Conservation (phyloP, 163 green algal species). For the Volvox carteri region DNA sequence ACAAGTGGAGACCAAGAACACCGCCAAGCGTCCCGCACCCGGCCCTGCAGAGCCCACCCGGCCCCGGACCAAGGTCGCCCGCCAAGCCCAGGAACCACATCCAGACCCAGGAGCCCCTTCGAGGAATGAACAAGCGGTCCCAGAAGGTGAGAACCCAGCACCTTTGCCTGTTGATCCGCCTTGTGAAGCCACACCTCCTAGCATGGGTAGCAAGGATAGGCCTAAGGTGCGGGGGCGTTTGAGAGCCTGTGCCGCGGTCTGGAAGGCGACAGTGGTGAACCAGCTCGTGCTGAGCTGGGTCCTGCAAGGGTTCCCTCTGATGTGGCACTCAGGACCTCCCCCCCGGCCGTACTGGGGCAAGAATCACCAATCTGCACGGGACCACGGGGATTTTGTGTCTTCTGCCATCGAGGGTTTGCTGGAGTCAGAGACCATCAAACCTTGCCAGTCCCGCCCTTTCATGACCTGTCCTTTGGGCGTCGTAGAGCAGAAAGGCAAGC, state of each 20-base stretch:
- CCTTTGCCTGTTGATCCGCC: not conserved
- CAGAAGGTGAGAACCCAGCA: not conserved
- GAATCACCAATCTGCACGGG: not conserved
- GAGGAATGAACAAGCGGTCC: not conserved
- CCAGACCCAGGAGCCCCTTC: no score
- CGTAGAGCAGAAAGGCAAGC: conserved; percentile 8
- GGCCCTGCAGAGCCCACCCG: not conserved
- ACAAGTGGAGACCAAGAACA: not conserved
- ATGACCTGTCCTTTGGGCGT: conserved; percentile 9
- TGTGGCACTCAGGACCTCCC: not conserved
- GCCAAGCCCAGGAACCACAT: not conserved
- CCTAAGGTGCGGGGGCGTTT: not conserved
- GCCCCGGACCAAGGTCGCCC: not conserved
- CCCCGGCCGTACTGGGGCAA: not conserved
- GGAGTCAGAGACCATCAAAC: not conserved
- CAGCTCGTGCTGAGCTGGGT: not conserved
- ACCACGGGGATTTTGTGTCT: not conserved
- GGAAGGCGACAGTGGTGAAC: not conserved
- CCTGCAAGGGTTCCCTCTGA: not conserved
- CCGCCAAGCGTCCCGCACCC: not conserved
- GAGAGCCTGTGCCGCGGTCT: not conserved
- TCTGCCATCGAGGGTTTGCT: not conserved
- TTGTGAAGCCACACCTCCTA: not conserved
- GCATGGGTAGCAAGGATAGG: not conserved
- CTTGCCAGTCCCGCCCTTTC: not conserved